Percentiles rank a stretch among this genome's conserved stretches.
Conservation (phyloP, 1,139 yeast species). For the Suhomyces terraborum region DNA sequence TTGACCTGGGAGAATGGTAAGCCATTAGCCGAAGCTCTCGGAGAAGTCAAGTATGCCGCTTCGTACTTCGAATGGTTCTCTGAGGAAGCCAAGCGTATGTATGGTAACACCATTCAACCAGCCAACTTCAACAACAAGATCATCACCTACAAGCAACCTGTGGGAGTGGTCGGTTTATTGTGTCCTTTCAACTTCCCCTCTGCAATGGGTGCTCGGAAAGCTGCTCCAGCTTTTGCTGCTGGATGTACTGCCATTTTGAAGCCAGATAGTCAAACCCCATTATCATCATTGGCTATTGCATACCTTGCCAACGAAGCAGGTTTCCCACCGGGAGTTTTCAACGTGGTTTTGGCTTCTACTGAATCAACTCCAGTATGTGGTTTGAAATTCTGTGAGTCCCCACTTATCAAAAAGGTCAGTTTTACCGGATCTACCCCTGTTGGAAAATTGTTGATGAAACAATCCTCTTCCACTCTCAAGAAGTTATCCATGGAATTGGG, state of each 20-base stretch:
- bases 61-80: conserved; percentile 49
- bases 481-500: conserved; percentile 88
- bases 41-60: conserved; percentile 47
- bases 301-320: conserved; percentile 47
- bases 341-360: conserved; percentile 40
- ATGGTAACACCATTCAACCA: conserved; percentile 47
- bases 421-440: conserved; percentile 91
- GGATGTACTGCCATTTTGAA: conserved; percentile 51
- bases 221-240: conserved; percentile 52
- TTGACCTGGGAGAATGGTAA: conserved; percentile 50
- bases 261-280: conserved; percentile 50
- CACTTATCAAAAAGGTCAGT: conserved; percentile 69
- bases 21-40: conserved; percentile 42
- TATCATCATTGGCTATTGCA: conserved; percentile 48
- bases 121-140: conserved; percentile 41
- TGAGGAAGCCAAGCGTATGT: conserved; percentile 45
- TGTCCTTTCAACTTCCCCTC: conserved; percentile 53
- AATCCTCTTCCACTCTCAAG: conserved; percentile 75
- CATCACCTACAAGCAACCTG: conserved; percentile 47
- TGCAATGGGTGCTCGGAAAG: conserved; percentile 52
- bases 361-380: conserved; percentile 36
- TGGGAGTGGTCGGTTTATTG: conserved; percentile 51
- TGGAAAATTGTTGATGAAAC: conserved; percentile 78
- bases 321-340: conserved; percentile 47
- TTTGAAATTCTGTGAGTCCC: conserved; percentile 59